Conservation (phyloP, 139 green algal species). For the Chlamydomonas sp. region DNA sequence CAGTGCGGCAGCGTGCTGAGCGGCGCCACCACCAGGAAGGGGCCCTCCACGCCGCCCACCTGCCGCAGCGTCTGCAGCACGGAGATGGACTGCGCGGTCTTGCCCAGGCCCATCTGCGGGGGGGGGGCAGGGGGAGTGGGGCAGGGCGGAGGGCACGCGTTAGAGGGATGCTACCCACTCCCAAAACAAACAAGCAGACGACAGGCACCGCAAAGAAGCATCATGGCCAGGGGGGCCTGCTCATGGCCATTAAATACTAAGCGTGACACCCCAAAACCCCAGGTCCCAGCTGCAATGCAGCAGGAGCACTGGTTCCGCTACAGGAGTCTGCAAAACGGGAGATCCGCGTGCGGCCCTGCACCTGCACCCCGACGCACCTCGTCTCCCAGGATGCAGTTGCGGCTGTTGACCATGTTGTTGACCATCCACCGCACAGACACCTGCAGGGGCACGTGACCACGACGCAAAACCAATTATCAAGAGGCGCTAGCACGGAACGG, state of each 20-base stretch:
- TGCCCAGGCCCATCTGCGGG: constrained; percentile 94
- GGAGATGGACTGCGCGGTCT: constrained; percentile 87
- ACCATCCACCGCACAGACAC: constrained; percentile 81
- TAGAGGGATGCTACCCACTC: too few relatives aligned
- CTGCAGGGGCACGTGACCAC: not conserved
- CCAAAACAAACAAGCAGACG: too few relatives aligned
- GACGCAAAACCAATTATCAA: not conserved
- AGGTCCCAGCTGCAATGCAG: too few relatives aligned
- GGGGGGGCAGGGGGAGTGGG: not conserved
- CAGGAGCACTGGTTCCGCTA: too few relatives aligned
- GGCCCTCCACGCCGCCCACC: constrained; percentile 61
- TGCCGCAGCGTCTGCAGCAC: constrained; percentile 74
- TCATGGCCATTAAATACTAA: not conserved
- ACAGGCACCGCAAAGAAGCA: too few relatives aligned
- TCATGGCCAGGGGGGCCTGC: not conserved
- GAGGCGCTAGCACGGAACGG: not conserved
- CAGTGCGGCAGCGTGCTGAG: constrained; percentile 95
- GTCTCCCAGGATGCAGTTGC: constrained; percentile 92
- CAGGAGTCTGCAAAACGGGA: too few relatives aligned
- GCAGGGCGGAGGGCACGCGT: too few relatives aligned
- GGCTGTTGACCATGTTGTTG: constrained; percentile 61
- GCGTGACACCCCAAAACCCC: not conserved
- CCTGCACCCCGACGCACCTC: constrained; percentile 65
- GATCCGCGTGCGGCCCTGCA: not conserved
- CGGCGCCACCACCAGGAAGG: constrained; percentile 94